Evolutionary conservation across 106 monocot genomes (phyloP).

Genomic region (Acorus calamus): DNA sequence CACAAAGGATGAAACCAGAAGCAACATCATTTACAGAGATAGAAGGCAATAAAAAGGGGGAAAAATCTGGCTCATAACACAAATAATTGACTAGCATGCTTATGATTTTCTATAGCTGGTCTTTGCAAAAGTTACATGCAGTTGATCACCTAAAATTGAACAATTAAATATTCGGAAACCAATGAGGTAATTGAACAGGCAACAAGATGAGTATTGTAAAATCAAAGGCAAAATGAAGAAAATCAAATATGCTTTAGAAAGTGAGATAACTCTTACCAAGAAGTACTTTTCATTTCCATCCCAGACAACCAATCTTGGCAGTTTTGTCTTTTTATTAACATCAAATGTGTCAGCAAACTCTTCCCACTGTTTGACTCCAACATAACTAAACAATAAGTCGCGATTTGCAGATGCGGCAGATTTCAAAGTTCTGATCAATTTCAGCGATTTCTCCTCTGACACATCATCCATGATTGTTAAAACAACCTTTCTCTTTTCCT

Average conservation of each 20-base stretch:
- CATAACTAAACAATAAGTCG: conserved; percentile 83
- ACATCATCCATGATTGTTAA: conserved; percentile 69
- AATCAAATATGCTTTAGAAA: not conserved
- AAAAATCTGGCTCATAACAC: too few species aligned
- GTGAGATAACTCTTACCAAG: conserved; percentile 39
- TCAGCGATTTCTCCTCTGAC: conserved; percentile 36
- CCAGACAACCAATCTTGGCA: conserved; percentile 86
- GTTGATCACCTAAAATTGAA: too few species aligned
- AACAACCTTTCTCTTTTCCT: conserved; percentile 71
- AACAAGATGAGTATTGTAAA: not conserved
- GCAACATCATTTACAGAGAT: too few species aligned
- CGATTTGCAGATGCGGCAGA: conserved; percentile 88
- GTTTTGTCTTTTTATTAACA: conserved; percentile 37
- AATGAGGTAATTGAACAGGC: not conserved
- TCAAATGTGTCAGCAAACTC: conserved; percentile 84
- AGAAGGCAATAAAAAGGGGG: too few species aligned
- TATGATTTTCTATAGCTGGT: too few species aligned
- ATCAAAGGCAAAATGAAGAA: not conserved
- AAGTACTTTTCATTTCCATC: conserved; percentile 80
- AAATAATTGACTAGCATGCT: too few species aligned
- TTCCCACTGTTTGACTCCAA: conserved; percentile 85
- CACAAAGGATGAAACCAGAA: too few species aligned
- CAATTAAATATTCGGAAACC: not conserved
- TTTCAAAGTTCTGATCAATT: conserved; percentile 66
- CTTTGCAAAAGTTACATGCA: too few species aligned